These are phyloP conservation scores for Phytopythium sindhum DNA, from an alignment of 352 stramenopile genomes.

Conservation along the genomic window DNA sequence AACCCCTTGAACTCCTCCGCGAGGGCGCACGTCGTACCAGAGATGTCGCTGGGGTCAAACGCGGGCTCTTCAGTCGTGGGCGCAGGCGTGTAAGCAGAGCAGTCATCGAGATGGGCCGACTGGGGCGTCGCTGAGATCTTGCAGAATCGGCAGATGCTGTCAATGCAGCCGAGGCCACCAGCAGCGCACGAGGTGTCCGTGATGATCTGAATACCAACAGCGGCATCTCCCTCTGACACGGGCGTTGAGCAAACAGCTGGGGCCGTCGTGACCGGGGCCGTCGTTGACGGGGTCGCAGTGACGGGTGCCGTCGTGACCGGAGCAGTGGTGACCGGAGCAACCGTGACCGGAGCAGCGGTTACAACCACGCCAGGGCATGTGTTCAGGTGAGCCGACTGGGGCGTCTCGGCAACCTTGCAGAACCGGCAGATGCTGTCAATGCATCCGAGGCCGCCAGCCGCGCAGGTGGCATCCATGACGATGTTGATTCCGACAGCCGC, in stretches of 20 bases:
- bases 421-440: slow-evolving; percentile 12
- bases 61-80: neutral
- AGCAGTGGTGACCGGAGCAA: neutral
- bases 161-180: slow-evolving; percentile 36
- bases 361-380: neutral
- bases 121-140: slow-evolving; percentile 14
- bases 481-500: slow-evolving; percentile 18
- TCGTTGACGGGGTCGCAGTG: neutral
- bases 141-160: slow-evolving; percentile 34
- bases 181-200: slow-evolving; percentile 21
- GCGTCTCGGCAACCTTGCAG: slow-evolving; percentile 9
- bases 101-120: slow-evolving; percentile 18
- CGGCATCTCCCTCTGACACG: slow-evolving; percentile 12
- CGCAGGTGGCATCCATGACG: slow-evolving; percentile 10
- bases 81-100: neutral
- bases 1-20: neutral
- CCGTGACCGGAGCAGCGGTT: neutral
- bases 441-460: slow-evolving; percentile 12
- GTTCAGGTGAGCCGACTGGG: slow-evolving; percentile 7
- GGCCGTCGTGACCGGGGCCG: neutral
- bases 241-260: neutral
- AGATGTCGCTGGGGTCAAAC: neutral
- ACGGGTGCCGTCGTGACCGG: neutral
- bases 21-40: neutral
- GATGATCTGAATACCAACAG: slow-evolving; percentile 23